Conservation (phyloP, 208 protist genomes). For the Plasmodiophora brassicae region DNA sequence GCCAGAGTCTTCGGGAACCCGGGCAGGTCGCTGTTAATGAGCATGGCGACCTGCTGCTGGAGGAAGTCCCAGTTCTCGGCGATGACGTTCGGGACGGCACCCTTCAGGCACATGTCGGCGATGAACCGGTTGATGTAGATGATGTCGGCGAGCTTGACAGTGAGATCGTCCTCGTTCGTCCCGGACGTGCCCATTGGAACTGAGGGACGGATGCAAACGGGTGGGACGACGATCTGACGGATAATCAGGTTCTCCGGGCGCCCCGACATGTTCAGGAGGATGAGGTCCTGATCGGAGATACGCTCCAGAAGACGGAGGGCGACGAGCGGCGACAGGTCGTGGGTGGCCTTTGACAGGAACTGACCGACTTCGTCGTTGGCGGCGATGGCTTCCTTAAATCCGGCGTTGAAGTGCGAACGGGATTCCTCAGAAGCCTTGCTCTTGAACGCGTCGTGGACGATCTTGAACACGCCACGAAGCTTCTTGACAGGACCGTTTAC, state of each 20-base stretch:
- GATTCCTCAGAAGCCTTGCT: constrained; percentile 34
- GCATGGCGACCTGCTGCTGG: constrained; percentile 79
- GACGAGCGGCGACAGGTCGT: constrained; percentile 37
- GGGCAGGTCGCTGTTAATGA: constrained; percentile 72
- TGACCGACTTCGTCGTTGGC: constrained; percentile 16
- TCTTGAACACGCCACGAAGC: constrained; percentile 60
- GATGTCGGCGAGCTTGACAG: constrained; percentile 63
- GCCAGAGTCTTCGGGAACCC: constrained; percentile 51
- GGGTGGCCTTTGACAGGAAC: not conserved
- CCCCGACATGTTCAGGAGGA: constrained; percentile 80
- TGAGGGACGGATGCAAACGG: constrained; percentile 90
- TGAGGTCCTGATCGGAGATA: constrained; percentile 80
- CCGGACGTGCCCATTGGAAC: constrained; percentile 62
- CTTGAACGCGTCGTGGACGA: constrained; percentile 64
- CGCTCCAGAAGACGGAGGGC: constrained; percentile 48
- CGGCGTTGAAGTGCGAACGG: not conserved
- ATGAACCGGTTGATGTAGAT: constrained; percentile 64
- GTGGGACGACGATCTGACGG: constrained; percentile 86
- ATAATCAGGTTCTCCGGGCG: constrained; percentile 81
- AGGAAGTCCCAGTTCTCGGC: constrained; percentile 91
- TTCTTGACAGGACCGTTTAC: constrained; percentile 81
- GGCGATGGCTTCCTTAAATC: constrained; percentile 36
- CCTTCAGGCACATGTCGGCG: constrained; percentile 64
- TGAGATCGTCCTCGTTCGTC: constrained; percentile 97
- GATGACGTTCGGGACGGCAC: constrained; percentile 43